These are phyloP conservation scores for Aureobasidium melanogenum DNA, from an alignment of 2,329 filamentous ascomycete species.

Conservation along the genomic window DNA sequence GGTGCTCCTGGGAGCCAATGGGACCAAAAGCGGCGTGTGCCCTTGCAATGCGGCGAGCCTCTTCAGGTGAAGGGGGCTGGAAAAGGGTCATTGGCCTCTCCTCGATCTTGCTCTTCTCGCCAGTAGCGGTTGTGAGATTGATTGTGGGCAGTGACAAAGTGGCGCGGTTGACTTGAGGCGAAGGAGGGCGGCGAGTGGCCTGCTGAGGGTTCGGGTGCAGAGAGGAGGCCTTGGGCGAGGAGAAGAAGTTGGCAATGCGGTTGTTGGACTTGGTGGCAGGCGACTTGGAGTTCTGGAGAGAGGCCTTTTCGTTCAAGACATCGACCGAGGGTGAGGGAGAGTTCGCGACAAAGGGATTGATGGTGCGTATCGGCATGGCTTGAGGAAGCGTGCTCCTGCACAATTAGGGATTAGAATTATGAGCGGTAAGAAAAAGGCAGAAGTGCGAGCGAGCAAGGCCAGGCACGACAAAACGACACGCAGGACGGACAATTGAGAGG, in stretches of 20 bases:
- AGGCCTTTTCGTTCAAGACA: conserved; percentile 45
- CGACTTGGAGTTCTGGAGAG: conserved; percentile 23
- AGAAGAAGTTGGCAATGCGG: conserved; percentile 21
- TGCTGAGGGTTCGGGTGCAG: conserved; percentile 36
- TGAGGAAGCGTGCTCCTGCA: conserved; percentile 16
- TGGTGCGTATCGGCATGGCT: conserved; percentile 56
- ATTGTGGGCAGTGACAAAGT: conserved; percentile 80
- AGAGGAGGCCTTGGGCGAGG: conserved; percentile 18
- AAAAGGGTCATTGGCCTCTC: conserved; percentile 73
- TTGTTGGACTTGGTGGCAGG: conserved; percentile 15
- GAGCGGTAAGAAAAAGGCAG: background rate
- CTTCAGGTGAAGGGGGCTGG: conserved; percentile 76
- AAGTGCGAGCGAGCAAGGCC: background rate
- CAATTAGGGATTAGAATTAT: conserved; percentile 13
- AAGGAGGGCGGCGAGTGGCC: conserved; percentile 53
- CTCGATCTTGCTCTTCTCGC: conserved; percentile 65
- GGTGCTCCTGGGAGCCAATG: conserved; percentile 67
- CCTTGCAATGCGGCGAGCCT: conserved; percentile 64
- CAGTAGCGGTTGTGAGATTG: conserved; percentile 77
- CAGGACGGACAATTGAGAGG: background rate
- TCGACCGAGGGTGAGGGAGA: conserved; percentile 42
- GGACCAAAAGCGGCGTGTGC: conserved; percentile 89
- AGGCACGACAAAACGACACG: background rate
- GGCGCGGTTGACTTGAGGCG: conserved; percentile 59
- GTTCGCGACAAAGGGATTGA: conserved; percentile 49